Conservation (phyloP, 2,329 filamentous ascomycete species). For the Stagonosporopsis vannaccii region DNA sequence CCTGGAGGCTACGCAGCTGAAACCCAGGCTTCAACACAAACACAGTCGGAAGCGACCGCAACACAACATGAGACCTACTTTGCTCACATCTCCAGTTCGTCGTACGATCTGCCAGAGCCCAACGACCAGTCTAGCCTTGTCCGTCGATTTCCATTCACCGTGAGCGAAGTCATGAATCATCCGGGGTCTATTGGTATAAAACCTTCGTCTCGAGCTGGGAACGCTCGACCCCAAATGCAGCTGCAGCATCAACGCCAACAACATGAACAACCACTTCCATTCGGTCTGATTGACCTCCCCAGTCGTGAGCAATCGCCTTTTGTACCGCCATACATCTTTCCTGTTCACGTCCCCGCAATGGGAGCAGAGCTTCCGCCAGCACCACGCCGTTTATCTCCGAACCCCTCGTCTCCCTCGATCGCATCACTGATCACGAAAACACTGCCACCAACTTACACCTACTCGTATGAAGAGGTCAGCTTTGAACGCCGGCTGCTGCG, state of each 20-base stretch:
- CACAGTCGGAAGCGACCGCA: conserved; percentile 6
- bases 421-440: conserved; percentile 25
- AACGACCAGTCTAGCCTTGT: conserved; percentile 19
- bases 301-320: conserved; percentile 28
- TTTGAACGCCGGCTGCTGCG: conserved; percentile 77
- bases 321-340: conserved; percentile 29
- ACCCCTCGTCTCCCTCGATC: conserved; percentile 27
- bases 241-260: conserved; percentile 10
- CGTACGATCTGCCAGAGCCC: conserved; percentile 9
- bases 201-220: background rate
- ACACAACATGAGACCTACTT: conserved; percentile 23
- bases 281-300: conserved; percentile 40
- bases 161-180: conserved; percentile 34
- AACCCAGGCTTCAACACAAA: background rate
- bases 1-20: conserved; percentile 28
- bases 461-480: conserved; percentile 68
- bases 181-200: conserved; percentile 14
- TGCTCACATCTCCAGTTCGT: conserved; percentile 17
- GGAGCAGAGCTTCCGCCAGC: conserved; percentile 15
- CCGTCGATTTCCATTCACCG: conserved; percentile 22
- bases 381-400: background rate
- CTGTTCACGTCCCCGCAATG: conserved; percentile 36
- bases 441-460: conserved; percentile 57
- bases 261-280: conserved; percentile 31
- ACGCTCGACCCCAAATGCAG: background rate